Evolutionary conservation across 495 filamentous ascomycete species (phyloP), one percentile per base, ranked within the genome.

Genomic region (Aspergillus nidulans): DNA sequence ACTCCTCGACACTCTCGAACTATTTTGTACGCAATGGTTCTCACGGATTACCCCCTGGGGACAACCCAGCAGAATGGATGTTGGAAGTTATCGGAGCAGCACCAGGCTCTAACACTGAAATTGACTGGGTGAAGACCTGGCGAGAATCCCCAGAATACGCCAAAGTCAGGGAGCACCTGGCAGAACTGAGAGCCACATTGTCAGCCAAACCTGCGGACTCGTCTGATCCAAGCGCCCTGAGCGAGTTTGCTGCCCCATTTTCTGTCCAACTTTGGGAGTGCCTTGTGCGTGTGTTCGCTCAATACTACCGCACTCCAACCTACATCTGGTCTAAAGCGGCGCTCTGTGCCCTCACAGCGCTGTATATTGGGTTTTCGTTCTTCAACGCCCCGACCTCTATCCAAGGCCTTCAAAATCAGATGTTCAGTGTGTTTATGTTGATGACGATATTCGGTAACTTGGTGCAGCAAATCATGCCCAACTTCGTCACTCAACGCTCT

Each of bases 21-120:
- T 96, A 96, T 70, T 96, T 96, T 59, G 87, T 94, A 69, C 75
- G 78, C 44, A 86, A 92, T 63, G 87, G 91, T 41, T 88, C 87
- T 4, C 72, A 77, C 18, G 75, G 81, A 58, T 57, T 96, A 79
- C 71, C 88, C 79, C 7, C 64, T 64, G 85, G 87, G 12, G 87
- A 89, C n/a, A 96, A 80, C 55, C 91, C 91, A 21, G 92, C 92
- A 19, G 92, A 97, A 70, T 96, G 89, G 89, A 96, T 97, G 89
- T 77, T 97, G 32, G 91, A 96, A 64, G 87, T 90, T 43, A 95
- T 92, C 62, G 92, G 92, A 57, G 90, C 90, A 23, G 91, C 92
- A 0, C 91, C 92, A 9, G 90, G 89, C 49, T 84, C 83, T n/a
- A 66, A 79, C 55, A 87, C 82, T 50, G 81, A 88, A 38, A 81